These are phyloP conservation scores for Geum urbanum DNA, from an alignment of 306 rosid genomes.

Conservation along the genomic window DNA sequence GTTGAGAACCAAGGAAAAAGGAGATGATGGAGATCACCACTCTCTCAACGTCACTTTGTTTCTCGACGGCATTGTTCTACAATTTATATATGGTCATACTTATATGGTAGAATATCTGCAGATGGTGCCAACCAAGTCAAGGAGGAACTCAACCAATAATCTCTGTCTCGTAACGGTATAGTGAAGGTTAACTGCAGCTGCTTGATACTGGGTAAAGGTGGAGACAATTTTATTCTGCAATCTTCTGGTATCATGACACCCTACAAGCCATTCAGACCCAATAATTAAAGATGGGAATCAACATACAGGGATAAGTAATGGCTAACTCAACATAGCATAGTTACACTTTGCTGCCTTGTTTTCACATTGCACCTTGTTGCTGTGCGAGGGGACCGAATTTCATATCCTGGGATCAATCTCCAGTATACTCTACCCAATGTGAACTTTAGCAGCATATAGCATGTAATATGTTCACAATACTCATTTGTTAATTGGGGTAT, in stretches of 20 bases:
- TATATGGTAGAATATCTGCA: not conserved
- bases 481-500: no score
- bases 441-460: no score
- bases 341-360: not conserved
- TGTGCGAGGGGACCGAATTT: no score
- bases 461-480: no score
- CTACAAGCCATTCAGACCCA: not conserved
- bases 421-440: no score
- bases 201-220: not conserved
- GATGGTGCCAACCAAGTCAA: not conserved
- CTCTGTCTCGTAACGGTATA: not conserved
- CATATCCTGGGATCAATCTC: no score
- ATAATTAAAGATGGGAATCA: not conserved
- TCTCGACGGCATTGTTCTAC: no score
- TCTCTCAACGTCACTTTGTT: no score
- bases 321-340: not conserved
- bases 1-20: no score
- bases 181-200: not conserved
- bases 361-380: not conserved
- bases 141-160: not conserved
- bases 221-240: not conserved
- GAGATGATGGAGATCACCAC: no score
- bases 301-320: no score
- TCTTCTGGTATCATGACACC: slow-evolving; percentile 5
- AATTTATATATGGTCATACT: not conserved